Evolutionary conservation across 192 early-diverging fungal genomes (phyloP).

Genomic region (Funneliformis mosseae): DNA sequence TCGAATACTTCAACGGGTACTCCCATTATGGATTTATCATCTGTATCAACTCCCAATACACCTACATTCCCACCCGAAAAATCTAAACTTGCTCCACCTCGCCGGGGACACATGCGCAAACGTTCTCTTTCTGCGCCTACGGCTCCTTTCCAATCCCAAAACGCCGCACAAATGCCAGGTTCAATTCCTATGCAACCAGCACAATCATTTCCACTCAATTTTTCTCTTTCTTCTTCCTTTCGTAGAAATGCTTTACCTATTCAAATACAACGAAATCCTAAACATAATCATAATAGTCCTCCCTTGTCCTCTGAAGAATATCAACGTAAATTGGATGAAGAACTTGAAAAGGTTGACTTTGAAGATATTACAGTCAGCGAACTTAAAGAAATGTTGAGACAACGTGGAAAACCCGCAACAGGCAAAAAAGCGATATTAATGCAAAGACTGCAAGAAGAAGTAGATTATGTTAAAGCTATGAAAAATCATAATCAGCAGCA

Average conservation of each 20-base stretch:
- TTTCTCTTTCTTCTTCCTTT: conserved; percentile 6
- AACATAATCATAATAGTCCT: conserved; percentile 24
- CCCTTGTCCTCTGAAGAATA: conserved; percentile 46
- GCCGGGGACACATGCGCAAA: conserved; percentile 34
- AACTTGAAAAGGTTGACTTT: conserved; percentile 66
- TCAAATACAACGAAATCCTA: conserved; percentile 32
- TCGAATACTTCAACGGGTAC: neutral
- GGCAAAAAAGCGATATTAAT: conserved; percentile 74
- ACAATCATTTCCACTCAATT: conserved; percentile 15
- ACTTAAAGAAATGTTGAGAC: conserved; percentile 71
- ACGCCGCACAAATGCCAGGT: neutral
- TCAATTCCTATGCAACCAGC: conserved; percentile 17
- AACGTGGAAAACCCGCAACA: conserved; percentile 65
- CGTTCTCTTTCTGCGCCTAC: conserved; percentile 31
- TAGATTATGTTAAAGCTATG: conserved; percentile 49
- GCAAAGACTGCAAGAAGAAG: conserved; percentile 66
- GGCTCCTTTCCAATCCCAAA: neutral
- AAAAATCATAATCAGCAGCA: conserved; percentile 36
- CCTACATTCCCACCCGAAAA: conserved; percentile 12
- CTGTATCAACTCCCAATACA: conserved; percentile 19
- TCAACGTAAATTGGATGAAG: conserved; percentile 60
- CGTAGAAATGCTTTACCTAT: conserved; percentile 31
- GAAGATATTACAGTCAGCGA: conserved; percentile 76
- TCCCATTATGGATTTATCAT: neutral
- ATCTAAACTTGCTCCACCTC: conserved; percentile 11